Evolutionary conservation across 2,329 filamentous ascomycete genomes (phyloP), one percentile per base, ranked within the genome.

Genomic region (Colletotrichum shisoi): DNA sequence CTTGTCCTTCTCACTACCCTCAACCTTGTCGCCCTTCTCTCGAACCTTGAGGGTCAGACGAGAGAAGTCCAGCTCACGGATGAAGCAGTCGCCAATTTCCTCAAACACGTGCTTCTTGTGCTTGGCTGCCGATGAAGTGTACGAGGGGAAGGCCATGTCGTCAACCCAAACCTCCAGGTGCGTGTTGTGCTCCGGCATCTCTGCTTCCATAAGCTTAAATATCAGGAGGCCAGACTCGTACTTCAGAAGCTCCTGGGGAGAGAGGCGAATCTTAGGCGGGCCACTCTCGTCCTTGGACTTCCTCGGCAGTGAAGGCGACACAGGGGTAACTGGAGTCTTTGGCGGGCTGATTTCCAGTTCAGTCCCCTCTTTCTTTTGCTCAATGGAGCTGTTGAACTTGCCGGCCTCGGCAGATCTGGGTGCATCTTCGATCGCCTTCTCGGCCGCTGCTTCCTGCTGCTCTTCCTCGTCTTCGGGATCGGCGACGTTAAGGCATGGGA

Each of bases 61-160:
- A 3, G 95, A 99, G 73, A 97, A 94, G 71, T 99, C 96, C n/a
- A 99, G 85, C 78, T 99, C 95, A 69, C 95, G 92, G 68, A 99
- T 91, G 79, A 99, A 93, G 61, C 93, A 95, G 78, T 99, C 95
- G 56, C 94, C 94, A 74, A 94, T 93, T 79, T 99, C 95, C 72
- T 95, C 92, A 77, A 98, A 93, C 59, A 87, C 91, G 74, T 89
- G 86, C 12, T 84, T 81, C 72, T 84, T 90, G 46, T 84, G 85
- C 74, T 87, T 89, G 39, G 93, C 90, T 70, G 89, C 92, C 1
- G 91, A 88, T 12, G 93, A 96, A 1, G 87, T 84, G 76, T 97
- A 98, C 0, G 93, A 91, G 0, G 95, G 91, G 80, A 95, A 98
- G 39, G 92, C 87, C 86, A 95, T 93, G 76, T 99, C 95, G 77